Conservation (phyloP, 1,139 yeast genomes). For the Candida freyschussii region DNA sequence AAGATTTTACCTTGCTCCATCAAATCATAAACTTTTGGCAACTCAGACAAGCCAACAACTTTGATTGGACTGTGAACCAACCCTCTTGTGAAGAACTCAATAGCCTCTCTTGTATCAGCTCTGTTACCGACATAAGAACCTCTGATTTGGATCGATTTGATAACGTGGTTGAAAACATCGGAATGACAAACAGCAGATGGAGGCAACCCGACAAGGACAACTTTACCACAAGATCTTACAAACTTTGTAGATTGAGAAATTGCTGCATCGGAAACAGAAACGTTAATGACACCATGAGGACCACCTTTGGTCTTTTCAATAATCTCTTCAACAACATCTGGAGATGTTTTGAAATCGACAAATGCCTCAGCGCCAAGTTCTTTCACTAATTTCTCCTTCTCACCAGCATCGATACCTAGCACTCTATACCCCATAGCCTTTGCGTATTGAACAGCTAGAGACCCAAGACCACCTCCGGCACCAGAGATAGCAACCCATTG, state of each 20-base stretch:
- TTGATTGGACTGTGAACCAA: conserved; percentile 63
- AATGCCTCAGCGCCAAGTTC: conserved; percentile 66
- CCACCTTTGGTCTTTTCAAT: conserved; percentile 62
- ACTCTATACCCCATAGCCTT: conserved; percentile 79
- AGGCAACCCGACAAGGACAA: conserved; percentile 78
- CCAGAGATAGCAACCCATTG: conserved; percentile 80
- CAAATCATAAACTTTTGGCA: conserved; percentile 53
- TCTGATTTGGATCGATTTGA: conserved; percentile 57
- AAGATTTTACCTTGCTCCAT: conserved; percentile 71
- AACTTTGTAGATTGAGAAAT: conserved; percentile 63
- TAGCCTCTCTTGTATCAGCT: conserved; percentile 73
- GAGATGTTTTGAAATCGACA: conserved; percentile 54
- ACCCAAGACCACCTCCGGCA: conserved; percentile 84
- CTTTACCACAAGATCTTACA: conserved; percentile 72
- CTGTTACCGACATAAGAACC: conserved; percentile 83
- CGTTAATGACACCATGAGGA: conserved; percentile 77
- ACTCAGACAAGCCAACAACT: conserved; percentile 58
- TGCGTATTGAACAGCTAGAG: conserved; percentile 77
- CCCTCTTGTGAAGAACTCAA: conserved; percentile 68
- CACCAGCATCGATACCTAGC: conserved; percentile 73
- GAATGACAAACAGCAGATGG: conserved; percentile 61
- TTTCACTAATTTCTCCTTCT: conserved; percentile 51
- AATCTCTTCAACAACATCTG: conserved; percentile 52
- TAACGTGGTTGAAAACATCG: conserved; percentile 60
- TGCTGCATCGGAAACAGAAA: conserved; percentile 73